Base-by-base conservation (phyloP, 257 asterid species). In the Scutellaria galericulata region DNA sequence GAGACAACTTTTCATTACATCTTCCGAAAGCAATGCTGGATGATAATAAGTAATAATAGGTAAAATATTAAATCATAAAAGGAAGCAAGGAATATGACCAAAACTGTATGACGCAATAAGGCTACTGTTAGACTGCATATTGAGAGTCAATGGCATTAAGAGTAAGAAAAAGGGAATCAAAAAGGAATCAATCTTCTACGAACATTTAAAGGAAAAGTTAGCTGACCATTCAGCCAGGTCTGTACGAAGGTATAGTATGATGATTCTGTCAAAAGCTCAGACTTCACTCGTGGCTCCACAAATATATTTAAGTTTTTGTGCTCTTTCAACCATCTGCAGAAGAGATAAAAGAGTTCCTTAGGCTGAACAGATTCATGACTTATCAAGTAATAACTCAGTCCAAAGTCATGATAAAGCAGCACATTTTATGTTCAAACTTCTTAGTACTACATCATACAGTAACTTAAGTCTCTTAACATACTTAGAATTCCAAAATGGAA, bases 231-330 rank as follows among this genome's bases (percentile, higher is more conserved):
- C 72, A 41, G 63, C 98, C 98, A 93, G 55, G 95, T 87, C 72
- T 89, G 84, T 54, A 90, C 90, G 75, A 89, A 88, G 74, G 77
- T 81, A 76, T 83, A 93, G 79, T 86, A 86, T 14, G 95, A 68
- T 0, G 97, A 87, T 76, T 87, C 95, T 13, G 85, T 54, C 85
- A 90, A 75, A 71, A 93, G 98, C 75, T 93, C 97, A 67, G 86
- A 75, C 68, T 69, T 86, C 80, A 93, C 98, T 61, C 86, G 87
- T 61, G 95, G 98, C 78, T 93, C 98, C 77, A 93, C 98, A 66
- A 82, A 77, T 65, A 93, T 86, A 57, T 83, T 88, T 46, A 90
- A 69, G 63, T 78, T 83, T 77, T 86, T 86, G 83, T 87, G 82
- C 83, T 90, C 97, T 73, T 85, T 88, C 82, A 93, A 78, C 97